A percentile compares a stretch with the other conserved stretches of the same genome.
phyloP scores from a whole-genome alignment of 805 yeast species.

The Metschnikowia henanensis region DNA sequence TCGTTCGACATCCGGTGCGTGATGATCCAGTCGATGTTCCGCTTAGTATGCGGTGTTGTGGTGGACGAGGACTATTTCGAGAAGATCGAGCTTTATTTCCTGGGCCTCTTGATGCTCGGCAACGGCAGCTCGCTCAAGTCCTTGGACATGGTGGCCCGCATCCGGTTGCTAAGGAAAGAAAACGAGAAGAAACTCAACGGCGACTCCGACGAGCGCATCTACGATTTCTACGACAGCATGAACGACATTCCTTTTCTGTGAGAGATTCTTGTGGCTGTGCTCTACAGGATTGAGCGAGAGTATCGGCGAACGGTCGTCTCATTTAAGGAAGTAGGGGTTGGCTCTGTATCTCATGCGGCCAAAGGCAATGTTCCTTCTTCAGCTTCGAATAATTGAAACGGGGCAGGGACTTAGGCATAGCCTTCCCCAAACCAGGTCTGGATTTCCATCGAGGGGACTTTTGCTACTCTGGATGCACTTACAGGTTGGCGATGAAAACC shows the following conservation, averaged over 20 bases:
- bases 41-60: slow-evolving; percentile 22
- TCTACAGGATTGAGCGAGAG: neutral
- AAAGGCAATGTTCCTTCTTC: too few species aligned
- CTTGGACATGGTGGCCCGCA: slow-evolving; percentile 16
- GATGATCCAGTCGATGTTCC: slow-evolving; percentile 33
- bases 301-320: neutral
- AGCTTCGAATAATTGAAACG: too few species aligned
- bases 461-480: too few species aligned
- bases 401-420: too few species aligned
- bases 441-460: too few species aligned
- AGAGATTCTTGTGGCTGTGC: neutral
- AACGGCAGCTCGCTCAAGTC: slow-evolving; percentile 34
- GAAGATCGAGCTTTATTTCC: slow-evolving; percentile 29
- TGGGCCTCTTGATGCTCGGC: slow-evolving; percentile 32
- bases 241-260: slow-evolving; percentile 20
- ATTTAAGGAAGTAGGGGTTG: too few species aligned
- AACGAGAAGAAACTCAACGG: slow-evolving; percentile 5
- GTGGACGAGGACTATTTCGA: slow-evolving; percentile 28
- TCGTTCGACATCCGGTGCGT: slow-evolving; percentile 32
- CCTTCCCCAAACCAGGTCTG: too few species aligned
- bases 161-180: slow-evolving; percentile 9
- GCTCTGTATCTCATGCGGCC: too few species aligned
- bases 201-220: slow-evolving; percentile 13
- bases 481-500: too few species aligned
- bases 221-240: slow-evolving; percentile 16